A percentile compares a stretch with the other conserved stretches of the same genome.
Evolutionary conservation across 768 basidiomycete species (phyloP).

Genomic region (Tricholoma matsutake): DNA sequence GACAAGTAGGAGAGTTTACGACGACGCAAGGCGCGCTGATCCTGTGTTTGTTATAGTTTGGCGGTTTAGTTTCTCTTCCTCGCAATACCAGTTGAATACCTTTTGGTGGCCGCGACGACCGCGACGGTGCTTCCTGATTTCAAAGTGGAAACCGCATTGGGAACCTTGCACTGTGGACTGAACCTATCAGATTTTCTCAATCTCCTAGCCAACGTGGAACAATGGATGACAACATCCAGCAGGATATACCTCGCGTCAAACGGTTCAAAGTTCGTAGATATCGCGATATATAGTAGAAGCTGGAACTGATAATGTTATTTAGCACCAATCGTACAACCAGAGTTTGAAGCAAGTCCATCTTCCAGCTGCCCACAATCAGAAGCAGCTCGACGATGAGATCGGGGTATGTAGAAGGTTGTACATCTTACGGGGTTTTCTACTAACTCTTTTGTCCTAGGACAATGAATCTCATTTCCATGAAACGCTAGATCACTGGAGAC

Average conservation of each 20-base stretch:
- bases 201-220: no score
- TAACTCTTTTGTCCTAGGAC: slow-evolving; percentile 42
- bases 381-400: slow-evolving; percentile 59
- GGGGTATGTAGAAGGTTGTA: slow-evolving; percentile 32
- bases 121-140: no score
- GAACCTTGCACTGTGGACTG: no score
- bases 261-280: not conserved
- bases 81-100: no score
- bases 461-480: slow-evolving; percentile 77
- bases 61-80: no score
- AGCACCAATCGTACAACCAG: slow-evolving; percentile 76
- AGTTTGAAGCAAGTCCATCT: slow-evolving; percentile 69
- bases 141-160: no score
- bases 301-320: not conserved
- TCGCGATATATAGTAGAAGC: not conserved
- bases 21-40: no score
- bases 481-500: slow-evolving; percentile 70
- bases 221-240: not conserved
- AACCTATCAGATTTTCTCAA: no score
- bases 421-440: not conserved
- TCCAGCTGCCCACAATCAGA: slow-evolving; percentile 57
- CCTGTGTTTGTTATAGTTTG: no score
- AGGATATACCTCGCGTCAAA: slow-evolving; percentile 2
- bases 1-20: no score
- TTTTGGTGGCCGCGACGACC: no score